These are phyloP conservation scores for Phanerochaete sordida DNA, from an alignment of 768 basidiomycete genomes.

Conservation along the genomic window DNA sequence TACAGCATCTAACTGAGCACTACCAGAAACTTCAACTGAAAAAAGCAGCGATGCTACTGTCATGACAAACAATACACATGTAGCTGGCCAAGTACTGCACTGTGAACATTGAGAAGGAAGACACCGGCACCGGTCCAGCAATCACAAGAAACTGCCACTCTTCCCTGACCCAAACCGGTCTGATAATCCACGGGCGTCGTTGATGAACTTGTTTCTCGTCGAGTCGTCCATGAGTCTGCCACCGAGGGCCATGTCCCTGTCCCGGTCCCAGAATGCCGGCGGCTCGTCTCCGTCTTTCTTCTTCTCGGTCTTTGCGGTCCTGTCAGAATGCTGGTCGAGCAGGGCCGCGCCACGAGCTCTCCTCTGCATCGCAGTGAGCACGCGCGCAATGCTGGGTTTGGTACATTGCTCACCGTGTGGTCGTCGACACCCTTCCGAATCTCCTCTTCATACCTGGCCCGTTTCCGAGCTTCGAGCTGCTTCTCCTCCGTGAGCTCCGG, in stretches of 20 bases:
- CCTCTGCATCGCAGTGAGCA: slow-evolving; percentile 14
- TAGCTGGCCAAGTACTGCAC: too few species aligned
- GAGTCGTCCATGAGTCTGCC: slow-evolving; percentile 90
- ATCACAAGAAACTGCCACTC: slow-evolving; percentile 61
- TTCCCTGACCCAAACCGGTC: slow-evolving; percentile 80
- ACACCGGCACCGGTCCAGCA: too few species aligned
- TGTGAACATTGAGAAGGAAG: too few species aligned
- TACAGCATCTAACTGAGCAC: too few species aligned
- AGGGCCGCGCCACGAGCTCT: slow-evolving; percentile 25
- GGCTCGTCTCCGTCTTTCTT: slow-evolving; percentile 46
- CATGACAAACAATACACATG: too few species aligned
- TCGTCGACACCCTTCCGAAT: slow-evolving; percentile 73
- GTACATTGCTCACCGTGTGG: slow-evolving; percentile 68
- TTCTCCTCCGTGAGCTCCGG: slow-evolving; percentile 38
- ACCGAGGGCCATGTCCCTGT: slow-evolving; percentile 83
- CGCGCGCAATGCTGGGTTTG: too few species aligned
- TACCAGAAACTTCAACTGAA: too few species aligned
- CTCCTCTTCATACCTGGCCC: slow-evolving; percentile 62
- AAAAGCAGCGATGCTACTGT: too few species aligned
- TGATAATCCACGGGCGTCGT: slow-evolving; percentile 76
- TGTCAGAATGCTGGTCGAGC: slow-evolving; percentile 41
- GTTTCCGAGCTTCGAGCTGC: slow-evolving; percentile 45
- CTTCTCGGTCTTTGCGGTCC: slow-evolving; percentile 32
- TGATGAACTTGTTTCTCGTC: slow-evolving; percentile 72
- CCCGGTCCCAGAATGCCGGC: slow-evolving; percentile 86